Base-by-base conservation (phyloP, 208 protist species). In the Leishmania amazonensis region DNA sequence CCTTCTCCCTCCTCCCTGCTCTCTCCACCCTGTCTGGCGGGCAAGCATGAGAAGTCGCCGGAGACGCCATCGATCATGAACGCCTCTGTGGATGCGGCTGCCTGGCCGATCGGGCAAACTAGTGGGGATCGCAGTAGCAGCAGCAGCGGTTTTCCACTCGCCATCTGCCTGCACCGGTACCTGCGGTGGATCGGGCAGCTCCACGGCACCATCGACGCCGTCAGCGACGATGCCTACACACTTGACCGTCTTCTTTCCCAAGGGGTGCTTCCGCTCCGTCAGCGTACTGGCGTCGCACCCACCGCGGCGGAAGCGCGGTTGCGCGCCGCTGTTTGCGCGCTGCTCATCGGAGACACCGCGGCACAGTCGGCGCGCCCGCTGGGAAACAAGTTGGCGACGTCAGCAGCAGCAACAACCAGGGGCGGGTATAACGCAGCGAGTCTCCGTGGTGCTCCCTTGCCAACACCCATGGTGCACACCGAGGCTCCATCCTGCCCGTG, bases 181-280 rank as follows among this genome's bases (percentile, higher is more conserved):
- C 83, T 83, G 4, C 53, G 57, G n/a, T 86, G 83, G 78, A 58
- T 86, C n/a, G 19, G 62, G 67, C 74, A 83, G 75, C 74, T 86
- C 40, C 78, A 83, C 47, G 28, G 57, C 35, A 83, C 60, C 74
- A 53, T 68, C 19, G 83, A 83, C 58, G 58, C 75, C 67, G 75
- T 79, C 42, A 79, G 83, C 79, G 78, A 86, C 49, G 78, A 86
- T 76, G 83, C 83, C 73, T 86, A 86, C 78, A 83, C 53, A 19
- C 78, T 86, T 2, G 83, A 83, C 57, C 78, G 83, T 35, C 75
- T 86, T 38, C 47, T 75, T 21, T 47, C 73, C 15, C 79, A 86
- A 73, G 78, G 83, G 28, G 72, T 80, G 1, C 38, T 83, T 38
- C 83, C 78, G 17, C 83, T 86, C 3, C 78, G 78, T 45, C 83